phyloP scores from a whole-genome alignment of 2,329 filamentous ascomycete genomes.

The Paracamarosporium sp. region DNA sequence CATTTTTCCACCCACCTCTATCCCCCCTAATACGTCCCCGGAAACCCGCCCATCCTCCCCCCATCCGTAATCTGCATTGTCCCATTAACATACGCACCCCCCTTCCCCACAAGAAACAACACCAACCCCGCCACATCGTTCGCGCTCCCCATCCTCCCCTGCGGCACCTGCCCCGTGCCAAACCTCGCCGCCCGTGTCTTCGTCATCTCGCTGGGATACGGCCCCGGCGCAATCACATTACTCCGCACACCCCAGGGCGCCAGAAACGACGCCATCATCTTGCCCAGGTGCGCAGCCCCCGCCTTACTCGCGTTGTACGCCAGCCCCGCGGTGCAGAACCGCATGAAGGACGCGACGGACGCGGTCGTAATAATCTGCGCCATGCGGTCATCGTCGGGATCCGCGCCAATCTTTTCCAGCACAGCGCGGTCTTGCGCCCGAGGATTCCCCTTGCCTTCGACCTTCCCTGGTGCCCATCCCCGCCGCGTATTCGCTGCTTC shows the following conservation, averaged over 20 bases:
- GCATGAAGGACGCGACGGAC: slow-evolving; percentile 49
- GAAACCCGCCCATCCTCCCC: slow-evolving; percentile 46
- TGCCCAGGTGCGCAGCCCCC: slow-evolving; percentile 53
- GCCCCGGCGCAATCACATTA: slow-evolving; percentile 55
- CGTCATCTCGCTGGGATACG: slow-evolving; percentile 55
- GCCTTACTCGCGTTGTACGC: slow-evolving; percentile 55
- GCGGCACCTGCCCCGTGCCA: slow-evolving; percentile 44
- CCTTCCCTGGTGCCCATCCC: slow-evolving; percentile 45
- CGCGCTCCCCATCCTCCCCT: slow-evolving; percentile 47
- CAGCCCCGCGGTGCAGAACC: slow-evolving; percentile 44
- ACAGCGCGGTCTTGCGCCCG: slow-evolving; percentile 29
- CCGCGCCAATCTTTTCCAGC: slow-evolving; percentile 23
- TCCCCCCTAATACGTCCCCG: slow-evolving; percentile 37
- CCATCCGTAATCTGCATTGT: slow-evolving; percentile 57
- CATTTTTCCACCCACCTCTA: too few relatives aligned
- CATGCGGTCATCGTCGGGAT: slow-evolving; percentile 45
- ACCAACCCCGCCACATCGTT: slow-evolving; percentile 59
- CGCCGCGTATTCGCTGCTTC: slow-evolving; percentile 53
- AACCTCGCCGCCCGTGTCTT: slow-evolving; percentile 33
- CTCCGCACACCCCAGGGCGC: slow-evolving; percentile 54
- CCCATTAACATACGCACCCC: slow-evolving; percentile 62
- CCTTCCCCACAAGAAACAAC: slow-evolving; percentile 59
- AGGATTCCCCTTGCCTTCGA: slow-evolving; percentile 31
- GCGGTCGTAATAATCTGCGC: slow-evolving; percentile 57
- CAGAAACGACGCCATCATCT: slow-evolving; percentile 51